Evolutionary conservation across 352 stramenopile species (phyloP).

Genomic region (Phytopythium aichiense): DNA sequence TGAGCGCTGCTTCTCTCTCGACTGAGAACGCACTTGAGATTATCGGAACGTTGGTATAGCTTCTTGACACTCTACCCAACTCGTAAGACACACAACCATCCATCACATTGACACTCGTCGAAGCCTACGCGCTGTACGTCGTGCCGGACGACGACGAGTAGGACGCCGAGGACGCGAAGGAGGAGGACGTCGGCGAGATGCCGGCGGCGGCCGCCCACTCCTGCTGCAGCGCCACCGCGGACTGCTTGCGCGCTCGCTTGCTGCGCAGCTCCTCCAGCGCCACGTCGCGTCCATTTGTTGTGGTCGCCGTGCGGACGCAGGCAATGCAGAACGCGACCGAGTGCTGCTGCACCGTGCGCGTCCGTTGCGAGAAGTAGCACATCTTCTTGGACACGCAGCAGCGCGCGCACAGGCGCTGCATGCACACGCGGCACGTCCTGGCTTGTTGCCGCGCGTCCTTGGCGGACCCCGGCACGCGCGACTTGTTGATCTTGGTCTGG

Average conservation of each 20-base stretch:
- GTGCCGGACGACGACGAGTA: conserved; percentile 5
- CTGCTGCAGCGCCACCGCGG: background rate
- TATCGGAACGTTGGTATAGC: no score
- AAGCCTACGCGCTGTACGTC: background rate
- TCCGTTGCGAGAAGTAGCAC: conserved; percentile 17
- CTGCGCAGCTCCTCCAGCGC: conserved; percentile 19
- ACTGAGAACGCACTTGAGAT: no score
- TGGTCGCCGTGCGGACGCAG: conserved; percentile 15
- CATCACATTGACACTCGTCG: background rate
- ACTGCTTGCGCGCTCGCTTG: conserved; percentile 10
- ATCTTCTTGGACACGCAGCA: conserved; percentile 34
- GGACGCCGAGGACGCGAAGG: background rate
- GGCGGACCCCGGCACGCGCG: conserved; percentile 7
- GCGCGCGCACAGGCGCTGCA: conserved; percentile 14
- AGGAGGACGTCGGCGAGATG: conserved; percentile 4
- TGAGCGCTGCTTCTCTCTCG: no score
- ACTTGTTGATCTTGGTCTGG: conserved; percentile 13
- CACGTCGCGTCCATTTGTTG: conserved; percentile 19
- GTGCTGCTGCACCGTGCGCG: conserved; percentile 17
- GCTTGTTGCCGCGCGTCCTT: conserved; percentile 9
- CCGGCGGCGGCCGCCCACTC: background rate
- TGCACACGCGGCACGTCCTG: conserved; percentile 26
- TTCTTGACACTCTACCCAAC: no score
- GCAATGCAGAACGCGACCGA: conserved; percentile 18
- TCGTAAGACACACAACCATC: background rate